These are phyloP conservation scores for Shiraia sp. DNA, from an alignment of 2,329 filamentous ascomycete species.

Conservation along the genomic window DNA sequence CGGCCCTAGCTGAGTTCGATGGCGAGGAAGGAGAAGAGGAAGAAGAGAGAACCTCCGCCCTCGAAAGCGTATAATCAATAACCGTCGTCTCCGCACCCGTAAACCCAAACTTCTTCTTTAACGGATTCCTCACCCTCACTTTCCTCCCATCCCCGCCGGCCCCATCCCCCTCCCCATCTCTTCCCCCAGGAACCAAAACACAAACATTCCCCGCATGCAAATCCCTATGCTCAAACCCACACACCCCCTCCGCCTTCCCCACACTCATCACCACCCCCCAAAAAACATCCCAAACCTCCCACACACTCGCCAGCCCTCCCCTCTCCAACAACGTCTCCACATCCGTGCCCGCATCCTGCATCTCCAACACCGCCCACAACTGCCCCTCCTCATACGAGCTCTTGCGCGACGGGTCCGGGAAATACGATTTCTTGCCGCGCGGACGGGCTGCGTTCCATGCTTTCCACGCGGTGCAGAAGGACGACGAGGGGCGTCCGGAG, in stretches of 20 bases:
- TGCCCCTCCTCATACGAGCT: constrained; percentile 58
- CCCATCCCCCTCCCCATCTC: no score
- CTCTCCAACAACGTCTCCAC: constrained; percentile 47
- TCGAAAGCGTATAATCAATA: constrained; percentile 70
- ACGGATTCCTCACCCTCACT: constrained; percentile 40
- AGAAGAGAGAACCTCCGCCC: constrained; percentile 53
- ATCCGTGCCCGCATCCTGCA: constrained; percentile 67
- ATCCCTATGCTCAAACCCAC: constrained; percentile 68
- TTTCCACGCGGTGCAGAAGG: constrained; percentile 54
- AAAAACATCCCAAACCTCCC: constrained; percentile 64
- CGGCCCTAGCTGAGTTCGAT: no score
- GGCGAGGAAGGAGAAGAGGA: constrained; percentile 11
- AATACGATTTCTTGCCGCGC: constrained; percentile 53
- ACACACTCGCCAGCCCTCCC: constrained; percentile 44
- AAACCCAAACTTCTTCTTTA: constrained; percentile 52
- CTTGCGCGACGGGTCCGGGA: constrained; percentile 61
- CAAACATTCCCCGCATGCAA: constrained; percentile 70
- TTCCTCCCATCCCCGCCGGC: constrained; percentile 28
- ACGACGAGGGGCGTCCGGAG: constrained; percentile 57
- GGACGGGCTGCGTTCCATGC: constrained; percentile 49
- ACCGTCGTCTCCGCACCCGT: constrained; percentile 64
- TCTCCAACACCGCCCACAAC: constrained; percentile 67
- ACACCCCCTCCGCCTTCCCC: constrained; percentile 63
- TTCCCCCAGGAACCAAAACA: constrained; percentile 48
- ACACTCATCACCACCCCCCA: constrained; percentile 67